These are phyloP conservation scores for Sutorius eximius DNA, from an alignment of 1,284 basidiomycete genomes.

Conservation along the genomic window DNA sequence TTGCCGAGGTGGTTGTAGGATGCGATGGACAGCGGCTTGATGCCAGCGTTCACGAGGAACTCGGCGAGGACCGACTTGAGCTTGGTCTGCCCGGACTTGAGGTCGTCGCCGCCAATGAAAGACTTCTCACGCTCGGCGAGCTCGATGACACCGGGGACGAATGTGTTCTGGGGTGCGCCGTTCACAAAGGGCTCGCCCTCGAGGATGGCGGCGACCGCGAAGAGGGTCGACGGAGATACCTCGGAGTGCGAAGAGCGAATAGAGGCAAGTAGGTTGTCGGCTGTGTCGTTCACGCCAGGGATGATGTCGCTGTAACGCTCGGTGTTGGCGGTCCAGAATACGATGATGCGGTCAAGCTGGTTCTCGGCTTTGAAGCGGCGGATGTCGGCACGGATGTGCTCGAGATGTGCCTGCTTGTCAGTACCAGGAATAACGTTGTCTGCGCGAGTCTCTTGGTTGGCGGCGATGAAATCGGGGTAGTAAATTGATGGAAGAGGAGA, in stretches of 20 bases:
- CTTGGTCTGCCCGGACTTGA: constrained; percentile 95
- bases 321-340: constrained; percentile 99
- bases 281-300: constrained; percentile 94
- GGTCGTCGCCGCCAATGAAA: constrained; percentile 97
- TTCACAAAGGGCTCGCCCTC: constrained; percentile 97
- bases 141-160: constrained; percentile 92
- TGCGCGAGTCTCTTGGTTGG: constrained; percentile 95
- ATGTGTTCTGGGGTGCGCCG: constrained; percentile 98
- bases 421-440: constrained; percentile 87
- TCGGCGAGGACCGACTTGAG: constrained; percentile 96
- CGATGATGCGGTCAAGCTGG: constrained; percentile 82
- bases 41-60: constrained; percentile 98
- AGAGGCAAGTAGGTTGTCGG: constrained; percentile 81
- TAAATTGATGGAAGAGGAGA: constrained; percentile 94
- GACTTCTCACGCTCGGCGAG: constrained; percentile 89
- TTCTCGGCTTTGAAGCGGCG: constrained; percentile 89
- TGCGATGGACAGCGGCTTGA: constrained; percentile 96
- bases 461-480: constrained; percentile 94
- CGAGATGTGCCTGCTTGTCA: constrained; percentile 91
- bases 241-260: constrained; percentile 88
- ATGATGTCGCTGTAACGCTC: constrained; percentile 97
- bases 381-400: constrained; percentile 91
- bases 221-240: constrained; percentile 93
- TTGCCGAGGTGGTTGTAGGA: constrained; percentile 99
- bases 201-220: constrained; percentile 94